Evolutionary conservation across 1,139 yeast species (phyloP), one percentile per base, ranked within the genome.

Genomic region (Saccharomycopsis crataegensis): DNA sequence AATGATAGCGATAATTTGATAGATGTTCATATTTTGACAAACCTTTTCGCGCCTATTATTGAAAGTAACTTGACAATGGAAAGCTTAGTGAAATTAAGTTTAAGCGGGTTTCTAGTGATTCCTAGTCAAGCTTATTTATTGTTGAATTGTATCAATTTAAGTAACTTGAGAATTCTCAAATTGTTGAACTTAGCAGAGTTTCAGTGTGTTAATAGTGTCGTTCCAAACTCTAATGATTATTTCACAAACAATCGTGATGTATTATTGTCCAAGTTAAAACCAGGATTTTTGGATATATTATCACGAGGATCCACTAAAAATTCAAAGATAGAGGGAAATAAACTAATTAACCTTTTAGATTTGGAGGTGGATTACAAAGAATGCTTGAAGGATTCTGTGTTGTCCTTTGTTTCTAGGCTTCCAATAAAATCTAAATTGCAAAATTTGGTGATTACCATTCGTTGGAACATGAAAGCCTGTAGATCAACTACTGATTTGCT

Each of bases 401-500:
- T 44, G 28, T 8, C 42, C 38, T 49, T 53, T 43, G 16, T 50
- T 31, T 12, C n/a, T 6, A 43, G 8, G 14, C 32, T 45, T 8
- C 43, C 22, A 8, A 16, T 31, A n/a, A 31, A 42, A 12, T n/a
- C 28, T 11, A 48, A 34, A n/a, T 41, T 46, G 31, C 11, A 32
- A 3, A 40, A 31, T 11, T 36, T 50, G 9, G n/a, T 36, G 16
- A 9, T 53, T 16, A 50, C 45, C 4, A 46, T 53, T 32, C 43
- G 53, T n/a, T 50, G 53, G 56, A 53, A 53, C 31, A 41, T 53
- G 50, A 50, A 43, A 46, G 14, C 31, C 6, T 46, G 43, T 11
- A 14, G 53, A 12, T 16, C 42, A 3, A 46, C 11, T 28, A 5
- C 33, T 33, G 16, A 36, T 34, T 37, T 46, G 12, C 14, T 42